Percentiles rank a stretch among this genome's conserved stretches.
These are phyloP conservation scores for Carallia brachiata DNA, from an alignment of 345 rosid genomes.

Conservation along the genomic window DNA sequence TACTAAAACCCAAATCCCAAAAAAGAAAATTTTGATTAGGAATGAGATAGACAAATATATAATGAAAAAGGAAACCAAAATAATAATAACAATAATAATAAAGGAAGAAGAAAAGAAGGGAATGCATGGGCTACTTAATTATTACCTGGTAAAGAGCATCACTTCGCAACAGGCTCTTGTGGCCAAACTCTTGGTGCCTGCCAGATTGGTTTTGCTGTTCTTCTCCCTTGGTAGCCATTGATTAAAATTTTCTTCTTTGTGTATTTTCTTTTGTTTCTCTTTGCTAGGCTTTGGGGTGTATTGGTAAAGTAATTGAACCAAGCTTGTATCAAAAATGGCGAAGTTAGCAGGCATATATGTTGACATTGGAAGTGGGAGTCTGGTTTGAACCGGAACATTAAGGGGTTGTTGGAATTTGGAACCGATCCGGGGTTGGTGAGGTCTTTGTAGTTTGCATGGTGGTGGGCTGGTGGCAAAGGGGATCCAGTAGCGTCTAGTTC, in stretches of 20 bases:
- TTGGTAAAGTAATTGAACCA: too few species aligned
- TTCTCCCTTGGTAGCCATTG: slow-evolving; percentile 55
- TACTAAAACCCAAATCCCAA: slow-evolving; percentile 40
- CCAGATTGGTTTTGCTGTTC: slow-evolving; percentile 52
- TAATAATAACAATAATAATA: too few species aligned
- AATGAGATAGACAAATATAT: neutral
- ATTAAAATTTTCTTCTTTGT: neutral
- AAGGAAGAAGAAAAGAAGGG: neutral
- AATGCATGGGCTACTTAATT: neutral
- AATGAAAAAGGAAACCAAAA: neutral
- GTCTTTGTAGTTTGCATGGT: neutral
- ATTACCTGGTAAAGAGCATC: slow-evolving; percentile 92
- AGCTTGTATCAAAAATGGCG: neutral
- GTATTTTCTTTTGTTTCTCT: too few species aligned
- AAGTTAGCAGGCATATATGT: neutral
- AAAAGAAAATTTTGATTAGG: neutral
- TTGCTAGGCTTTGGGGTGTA: too few species aligned
- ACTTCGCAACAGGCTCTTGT: slow-evolving; percentile 88
- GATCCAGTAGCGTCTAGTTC: neutral
- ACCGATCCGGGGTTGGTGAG: slow-evolving; percentile 21
- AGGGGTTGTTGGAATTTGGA: slow-evolving; percentile 6
- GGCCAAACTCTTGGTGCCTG: slow-evolving; percentile 89
- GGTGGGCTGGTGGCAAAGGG: slow-evolving; percentile 2
- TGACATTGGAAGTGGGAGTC: neutral
- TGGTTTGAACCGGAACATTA: slow-evolving; percentile 8